Evolutionary conservation across 2,329 filamentous ascomycete genomes (phyloP).

Genomic region (Microsporum ferrugineum): DNA sequence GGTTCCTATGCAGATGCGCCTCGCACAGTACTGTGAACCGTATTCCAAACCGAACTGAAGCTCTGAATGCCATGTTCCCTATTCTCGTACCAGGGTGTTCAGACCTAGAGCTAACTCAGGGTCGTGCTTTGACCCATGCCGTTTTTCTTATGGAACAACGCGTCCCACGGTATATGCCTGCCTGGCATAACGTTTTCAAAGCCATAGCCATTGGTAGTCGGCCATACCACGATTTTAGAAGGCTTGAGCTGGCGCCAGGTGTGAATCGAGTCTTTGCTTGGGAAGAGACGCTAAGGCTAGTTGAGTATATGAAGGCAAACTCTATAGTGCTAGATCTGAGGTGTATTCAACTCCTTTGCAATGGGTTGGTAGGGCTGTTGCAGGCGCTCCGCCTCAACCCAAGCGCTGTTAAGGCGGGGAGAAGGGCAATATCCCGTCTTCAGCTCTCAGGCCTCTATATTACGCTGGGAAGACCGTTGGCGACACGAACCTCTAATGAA

Average conservation of each 20-base stretch:
- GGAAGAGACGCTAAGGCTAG: constrained; percentile 25
- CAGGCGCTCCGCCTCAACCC: background rate
- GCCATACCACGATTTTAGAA: constrained; percentile 6
- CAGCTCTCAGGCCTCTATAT: background rate
- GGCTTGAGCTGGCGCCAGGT: constrained; percentile 6
- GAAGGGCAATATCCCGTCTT: background rate
- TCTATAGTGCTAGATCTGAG: constrained; percentile 1
- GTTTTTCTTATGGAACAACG: constrained; percentile 25
- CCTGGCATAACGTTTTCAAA: constrained; percentile 30
- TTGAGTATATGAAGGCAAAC: constrained; percentile 25
- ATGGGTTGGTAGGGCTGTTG: constrained; percentile 4
- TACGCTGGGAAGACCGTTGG: background rate
- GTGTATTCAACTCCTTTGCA: constrained; percentile 9
- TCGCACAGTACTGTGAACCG: constrained; percentile 6
- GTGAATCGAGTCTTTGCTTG: constrained; percentile 28
- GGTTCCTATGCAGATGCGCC: constrained; percentile 27
- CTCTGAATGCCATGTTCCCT: constrained; percentile 13
- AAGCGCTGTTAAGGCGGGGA: background rate
- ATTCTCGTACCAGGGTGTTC: background rate
- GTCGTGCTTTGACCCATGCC: constrained; percentile 22
- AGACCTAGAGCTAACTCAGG: background rate
- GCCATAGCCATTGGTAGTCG: constrained; percentile 11
- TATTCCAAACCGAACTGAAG: constrained; percentile 12
- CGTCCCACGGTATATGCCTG: constrained; percentile 21
- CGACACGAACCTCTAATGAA: background rate